Conservation (phyloP, 345 rosid genomes). For the Ricinus communis region DNA sequence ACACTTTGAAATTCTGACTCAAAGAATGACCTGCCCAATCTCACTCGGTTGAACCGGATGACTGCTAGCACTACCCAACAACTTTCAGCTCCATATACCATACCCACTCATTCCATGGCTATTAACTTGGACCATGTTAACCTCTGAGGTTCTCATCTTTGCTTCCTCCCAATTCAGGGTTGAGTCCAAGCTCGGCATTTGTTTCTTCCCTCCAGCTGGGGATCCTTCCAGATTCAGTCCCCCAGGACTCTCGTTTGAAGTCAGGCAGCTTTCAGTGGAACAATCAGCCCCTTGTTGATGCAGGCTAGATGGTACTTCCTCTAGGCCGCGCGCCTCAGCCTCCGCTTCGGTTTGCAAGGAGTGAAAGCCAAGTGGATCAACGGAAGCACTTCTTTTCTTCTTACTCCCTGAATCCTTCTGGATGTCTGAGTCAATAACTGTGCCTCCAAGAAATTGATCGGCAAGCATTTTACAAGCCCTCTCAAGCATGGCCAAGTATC, state of each 20-base stretch:
- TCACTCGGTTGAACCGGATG: slow-evolving; percentile 2
- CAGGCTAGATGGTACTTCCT: slow-evolving; percentile 36
- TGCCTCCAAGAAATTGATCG: slow-evolving; percentile 50
- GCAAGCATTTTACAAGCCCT: slow-evolving; percentile 69
- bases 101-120: slow-evolving; percentile 39
- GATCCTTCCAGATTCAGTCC: slow-evolving; percentile 47
- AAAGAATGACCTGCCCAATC: slow-evolving; percentile 5
- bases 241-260: slow-evolving; percentile 57
- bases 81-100: slow-evolving; percentile 36
- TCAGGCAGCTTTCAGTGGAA: slow-evolving; percentile 69
- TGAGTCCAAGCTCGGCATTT: slow-evolving; percentile 37
- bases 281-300: slow-evolving; percentile 58
- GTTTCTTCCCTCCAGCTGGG: slow-evolving; percentile 46
- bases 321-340: slow-evolving; percentile 28
- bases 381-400: slow-evolving; percentile 30
- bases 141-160: slow-evolving; percentile 34
- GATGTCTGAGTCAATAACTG: slow-evolving; percentile 30
- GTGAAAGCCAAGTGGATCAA: slow-evolving; percentile 47
- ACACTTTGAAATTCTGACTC: slow-evolving; percentile 27
- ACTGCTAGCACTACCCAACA: background rate
- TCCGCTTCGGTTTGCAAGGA: slow-evolving; percentile 26
- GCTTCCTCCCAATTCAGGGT: slow-evolving; percentile 45
- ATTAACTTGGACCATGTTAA: slow-evolving; percentile 26
- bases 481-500: slow-evolving; percentile 64
- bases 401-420: slow-evolving; percentile 34